Conservation (phyloP, 2,329 filamentous ascomycete genomes). For the Penicillium sp. region DNA sequence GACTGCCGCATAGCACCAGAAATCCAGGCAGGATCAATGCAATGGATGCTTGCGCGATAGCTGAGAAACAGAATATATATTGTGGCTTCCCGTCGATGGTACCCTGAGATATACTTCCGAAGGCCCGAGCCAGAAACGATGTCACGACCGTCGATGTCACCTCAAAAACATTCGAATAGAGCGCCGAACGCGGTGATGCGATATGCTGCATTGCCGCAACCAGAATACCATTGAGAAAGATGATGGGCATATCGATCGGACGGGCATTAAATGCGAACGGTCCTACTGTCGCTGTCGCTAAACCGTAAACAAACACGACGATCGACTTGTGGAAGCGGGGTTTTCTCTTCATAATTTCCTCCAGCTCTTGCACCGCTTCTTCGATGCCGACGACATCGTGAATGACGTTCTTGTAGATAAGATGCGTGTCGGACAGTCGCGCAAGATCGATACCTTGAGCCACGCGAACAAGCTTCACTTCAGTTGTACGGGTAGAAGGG, state of each 20-base stretch:
- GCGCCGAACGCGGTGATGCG: constrained; percentile 65
- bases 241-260: constrained; percentile 69
- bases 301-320: constrained; percentile 63
- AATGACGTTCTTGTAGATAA: constrained; percentile 43
- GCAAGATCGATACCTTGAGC: constrained; percentile 40
- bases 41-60: constrained; percentile 63
- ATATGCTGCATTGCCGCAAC: constrained; percentile 70
- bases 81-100: constrained; percentile 26
- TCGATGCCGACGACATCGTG: constrained; percentile 42
- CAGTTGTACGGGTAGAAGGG: constrained; percentile 39
- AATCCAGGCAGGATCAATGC: constrained; percentile 65
- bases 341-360: constrained; percentile 52
- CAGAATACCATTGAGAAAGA: constrained; percentile 66
- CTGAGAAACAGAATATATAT: constrained; percentile 62
- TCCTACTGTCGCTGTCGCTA: constrained; percentile 67
- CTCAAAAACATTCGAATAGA: constrained; percentile 59
- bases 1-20: constrained; percentile 52
- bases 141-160: constrained; percentile 58
- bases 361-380: constrained; percentile 38
- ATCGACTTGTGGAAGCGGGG: constrained; percentile 49
- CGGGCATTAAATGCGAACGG: constrained; percentile 73
- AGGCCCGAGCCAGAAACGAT: constrained; percentile 60
- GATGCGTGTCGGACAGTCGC: constrained; percentile 39
- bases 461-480: constrained; percentile 40
- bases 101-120: constrained; percentile 54